Evolutionary conservation across 495 filamentous ascomycete genomes (phyloP).

Genomic region (Hyphodiscus hymeniophilus): DNA sequence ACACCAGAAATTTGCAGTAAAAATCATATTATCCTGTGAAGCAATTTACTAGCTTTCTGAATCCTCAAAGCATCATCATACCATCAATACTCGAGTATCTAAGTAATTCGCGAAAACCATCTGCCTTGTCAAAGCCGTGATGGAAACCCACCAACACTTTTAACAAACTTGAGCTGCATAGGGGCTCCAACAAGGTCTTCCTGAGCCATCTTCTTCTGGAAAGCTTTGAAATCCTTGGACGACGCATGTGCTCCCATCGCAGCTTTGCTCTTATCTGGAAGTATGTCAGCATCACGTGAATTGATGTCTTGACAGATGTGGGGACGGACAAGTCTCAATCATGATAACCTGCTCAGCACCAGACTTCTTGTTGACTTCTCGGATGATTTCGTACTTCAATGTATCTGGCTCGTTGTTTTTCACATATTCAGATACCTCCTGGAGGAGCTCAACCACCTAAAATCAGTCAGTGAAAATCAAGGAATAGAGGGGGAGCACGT

Average conservation of each 20-base stretch:
- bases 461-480: neutral
- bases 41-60: too few relatives aligned
- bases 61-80: too few relatives aligned
- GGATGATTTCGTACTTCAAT: slow-evolving; percentile 18
- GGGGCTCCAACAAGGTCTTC: slow-evolving; percentile 16
- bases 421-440: slow-evolving; percentile 14
- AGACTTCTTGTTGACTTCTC: slow-evolving; percentile 18
- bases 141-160: slow-evolving; percentile 17
- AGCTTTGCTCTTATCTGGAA: slow-evolving; percentile 13
- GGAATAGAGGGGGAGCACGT: neutral
- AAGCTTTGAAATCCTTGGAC: slow-evolving; percentile 10
- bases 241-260: slow-evolving; percentile 14
- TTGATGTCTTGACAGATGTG: neutral
- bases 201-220: slow-evolving; percentile 15
- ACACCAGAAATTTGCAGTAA: too few relatives aligned
- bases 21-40: too few relatives aligned
- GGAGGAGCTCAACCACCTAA: slow-evolving; percentile 20
- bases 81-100: too few relatives aligned
- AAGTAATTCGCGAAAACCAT: too few relatives aligned
- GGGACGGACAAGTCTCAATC: slow-evolving; percentile 17
- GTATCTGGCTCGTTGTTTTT: slow-evolving; percentile 21
- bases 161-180: slow-evolving; percentile 19
- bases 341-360: slow-evolving; percentile 21
- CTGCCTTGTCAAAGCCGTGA: slow-evolving; percentile 12
- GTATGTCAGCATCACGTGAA: too few relatives aligned